Percentiles rank a stretch among this genome's conserved stretches.
Evolutionary conservation across 352 stramenopile species (phyloP).

Genomic region (Thraustochytrium sp.): DNA sequence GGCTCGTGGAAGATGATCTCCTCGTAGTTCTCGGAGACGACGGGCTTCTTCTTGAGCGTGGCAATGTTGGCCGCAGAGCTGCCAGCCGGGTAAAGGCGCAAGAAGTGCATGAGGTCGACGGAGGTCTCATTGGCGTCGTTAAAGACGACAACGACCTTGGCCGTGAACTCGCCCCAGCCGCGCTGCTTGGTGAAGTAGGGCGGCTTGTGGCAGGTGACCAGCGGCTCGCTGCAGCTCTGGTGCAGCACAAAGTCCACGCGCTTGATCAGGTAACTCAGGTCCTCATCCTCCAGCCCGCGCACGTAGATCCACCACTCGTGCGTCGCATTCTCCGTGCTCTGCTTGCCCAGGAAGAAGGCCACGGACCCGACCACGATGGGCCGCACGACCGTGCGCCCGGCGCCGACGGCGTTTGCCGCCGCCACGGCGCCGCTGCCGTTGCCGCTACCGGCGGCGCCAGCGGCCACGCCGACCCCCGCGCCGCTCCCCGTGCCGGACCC

Average conservation of each 20-base stretch:
- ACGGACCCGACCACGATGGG: slow-evolving; percentile 90
- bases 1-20: slow-evolving; percentile 79
- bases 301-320: slow-evolving; percentile 86
- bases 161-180: slow-evolving; percentile 79
- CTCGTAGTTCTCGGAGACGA: slow-evolving; percentile 78
- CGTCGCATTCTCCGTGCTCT: slow-evolving; percentile 85
- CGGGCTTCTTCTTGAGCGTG: slow-evolving; percentile 63
- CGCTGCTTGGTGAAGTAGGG: slow-evolving; percentile 76
- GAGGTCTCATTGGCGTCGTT: slow-evolving; percentile 69
- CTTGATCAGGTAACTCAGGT: slow-evolving; percentile 78
- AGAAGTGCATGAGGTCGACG: slow-evolving; percentile 77
- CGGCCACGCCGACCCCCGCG: too few relatives aligned
- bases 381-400: slow-evolving; percentile 65
- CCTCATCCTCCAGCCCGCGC: slow-evolving; percentile 69
- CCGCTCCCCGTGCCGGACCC: too few relatives aligned
- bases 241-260: slow-evolving; percentile 79
- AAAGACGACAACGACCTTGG: slow-evolving; percentile 75
- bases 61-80: slow-evolving; percentile 72
- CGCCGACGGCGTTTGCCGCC: neutral
- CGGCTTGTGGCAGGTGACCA: slow-evolving; percentile 67
- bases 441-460: neutral
- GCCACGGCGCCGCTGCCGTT: neutral
- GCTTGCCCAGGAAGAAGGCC: slow-evolving; percentile 81
- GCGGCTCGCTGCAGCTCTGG: slow-evolving; percentile 54
- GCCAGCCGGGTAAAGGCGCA: slow-evolving; percentile 70